A percentile compares a stretch with the other conserved stretches of the same genome.
These are phyloP conservation scores for Pythium folliculosum DNA, from an alignment of 352 stramenopile species.

Conservation along the genomic window DNA sequence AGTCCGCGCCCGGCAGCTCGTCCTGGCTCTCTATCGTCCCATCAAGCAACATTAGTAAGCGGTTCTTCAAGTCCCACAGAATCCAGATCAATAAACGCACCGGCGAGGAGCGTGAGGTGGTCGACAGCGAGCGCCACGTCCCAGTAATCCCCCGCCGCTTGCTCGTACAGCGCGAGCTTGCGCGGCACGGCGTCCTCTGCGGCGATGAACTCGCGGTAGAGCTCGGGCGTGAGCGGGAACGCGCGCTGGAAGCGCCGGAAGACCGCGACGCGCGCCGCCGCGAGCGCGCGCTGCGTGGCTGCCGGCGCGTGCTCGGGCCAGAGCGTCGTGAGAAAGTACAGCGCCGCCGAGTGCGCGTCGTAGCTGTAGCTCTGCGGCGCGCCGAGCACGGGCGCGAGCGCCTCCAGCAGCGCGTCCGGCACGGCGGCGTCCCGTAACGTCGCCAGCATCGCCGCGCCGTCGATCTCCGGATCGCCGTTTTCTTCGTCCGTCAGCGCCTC, in stretches of 20 bases:
- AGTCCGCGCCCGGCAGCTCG: slow-evolving; percentile 4
- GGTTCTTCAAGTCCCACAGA: neutral
- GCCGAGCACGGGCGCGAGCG: slow-evolving; percentile 18
- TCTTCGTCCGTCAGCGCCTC: slow-evolving; percentile 44
- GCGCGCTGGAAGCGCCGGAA: slow-evolving; percentile 49
- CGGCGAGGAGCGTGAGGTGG: slow-evolving; percentile 40
- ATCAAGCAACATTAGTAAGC: neutral
- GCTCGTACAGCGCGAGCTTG: slow-evolving; percentile 42
- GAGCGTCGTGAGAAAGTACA: slow-evolving; percentile 26
- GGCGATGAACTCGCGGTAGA: slow-evolving; percentile 59
- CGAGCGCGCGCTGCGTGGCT: slow-evolving; percentile 26
- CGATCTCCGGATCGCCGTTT: slow-evolving; percentile 29
- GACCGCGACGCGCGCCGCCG: slow-evolving; percentile 35
- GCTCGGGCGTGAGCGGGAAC: slow-evolving; percentile 58
- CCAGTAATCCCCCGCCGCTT: slow-evolving; percentile 53
- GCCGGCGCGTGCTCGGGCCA: slow-evolving; percentile 21
- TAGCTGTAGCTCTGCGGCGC: slow-evolving; percentile 17
- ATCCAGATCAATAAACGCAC: slow-evolving; percentile 15
- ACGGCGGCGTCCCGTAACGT: slow-evolving; percentile 5
- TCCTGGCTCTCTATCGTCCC: slow-evolving; percentile 15
- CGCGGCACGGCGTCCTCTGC: slow-evolving; percentile 28
- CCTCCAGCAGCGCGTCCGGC: slow-evolving; percentile 11
- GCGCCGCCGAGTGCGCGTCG: slow-evolving; percentile 27
- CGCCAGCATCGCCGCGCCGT: slow-evolving; percentile 22
- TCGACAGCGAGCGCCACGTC: slow-evolving; percentile 49